Conservation (phyloP, 441 rosid genomes). For the Rhodomyrtus psidioides region DNA sequence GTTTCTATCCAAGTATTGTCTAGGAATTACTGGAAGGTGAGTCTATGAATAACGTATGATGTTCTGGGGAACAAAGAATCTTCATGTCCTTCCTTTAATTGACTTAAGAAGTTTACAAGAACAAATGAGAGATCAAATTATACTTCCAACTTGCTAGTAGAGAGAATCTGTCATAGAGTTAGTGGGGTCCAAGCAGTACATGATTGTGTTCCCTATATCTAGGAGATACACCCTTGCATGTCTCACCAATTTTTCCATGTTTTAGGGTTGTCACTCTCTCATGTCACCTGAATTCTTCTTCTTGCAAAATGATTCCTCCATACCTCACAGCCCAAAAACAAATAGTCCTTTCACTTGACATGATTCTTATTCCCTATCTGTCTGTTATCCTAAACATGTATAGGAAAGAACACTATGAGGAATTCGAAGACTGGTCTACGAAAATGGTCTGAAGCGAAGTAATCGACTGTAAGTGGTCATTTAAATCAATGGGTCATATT, state of each 20-base stretch:
- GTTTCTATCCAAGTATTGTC: neutral
- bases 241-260: neutral
- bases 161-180: neutral
- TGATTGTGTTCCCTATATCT: constrained; percentile 16
- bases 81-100: neutral
- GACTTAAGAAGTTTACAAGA: neutral
- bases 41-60: neutral
- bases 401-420: neutral
- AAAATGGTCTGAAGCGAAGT: neutral
- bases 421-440: neutral
- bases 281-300: neutral
- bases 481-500: neutral
- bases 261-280: neutral
- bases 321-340: neutral
- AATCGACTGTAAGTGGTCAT: neutral
- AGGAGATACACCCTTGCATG: constrained; percentile 4
- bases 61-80: neutral
- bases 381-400: neutral
- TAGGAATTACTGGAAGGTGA: neutral
- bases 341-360: neutral
- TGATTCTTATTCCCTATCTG: neutral
- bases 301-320: neutral
- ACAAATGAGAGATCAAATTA: neutral
- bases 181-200: constrained; percentile 17
- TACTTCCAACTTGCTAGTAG: neutral